A percentile compares a stretch with the other conserved stretches of the same genome.
phyloP scores from a whole-genome alignment of 177 flowering plant genomes.

The Vitis hybrid region DNA sequence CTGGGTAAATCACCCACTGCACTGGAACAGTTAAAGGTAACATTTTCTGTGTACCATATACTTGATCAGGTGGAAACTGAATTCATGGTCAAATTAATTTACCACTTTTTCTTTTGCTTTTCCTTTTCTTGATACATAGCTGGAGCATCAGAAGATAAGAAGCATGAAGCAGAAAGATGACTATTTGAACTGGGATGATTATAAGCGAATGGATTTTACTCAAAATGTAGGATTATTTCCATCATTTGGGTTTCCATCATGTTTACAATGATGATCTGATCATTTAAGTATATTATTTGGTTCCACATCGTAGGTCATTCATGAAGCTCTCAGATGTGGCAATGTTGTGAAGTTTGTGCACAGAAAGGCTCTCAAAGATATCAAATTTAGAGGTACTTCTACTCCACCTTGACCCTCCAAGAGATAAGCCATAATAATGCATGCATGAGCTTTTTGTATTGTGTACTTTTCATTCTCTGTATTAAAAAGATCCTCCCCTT shows the following conservation, averaged over 20 bases:
- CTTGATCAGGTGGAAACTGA: no score
- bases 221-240: constrained; percentile 38
- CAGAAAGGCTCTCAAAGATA: constrained; percentile 72
- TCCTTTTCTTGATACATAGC: constrained; percentile 22
- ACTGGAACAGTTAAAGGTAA: constrained; percentile 50
- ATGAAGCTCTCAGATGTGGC: constrained; percentile 70
- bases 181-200: constrained; percentile 63
- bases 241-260: constrained; percentile 1
- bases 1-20: constrained; percentile 50
- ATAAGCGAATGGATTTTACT: constrained; percentile 65
- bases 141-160: constrained; percentile 54
- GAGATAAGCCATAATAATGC: constrained; percentile 17
- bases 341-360: constrained; percentile 71
- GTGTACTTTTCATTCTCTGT: background rate
- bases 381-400: constrained; percentile 54
- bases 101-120: background rate
- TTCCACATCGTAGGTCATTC: constrained; percentile 43
- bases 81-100: background rate
- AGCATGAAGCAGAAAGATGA: constrained; percentile 43
- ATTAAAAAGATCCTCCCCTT: background rate
- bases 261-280: constrained; percentile 17
- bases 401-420: background rate
- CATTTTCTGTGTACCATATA: background rate
- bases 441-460: constrained; percentile 20
- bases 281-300: background rate